These are phyloP conservation scores for Micractinium conductrix DNA, from an alignment of 139 green algal genomes.

Conservation along the genomic window DNA sequence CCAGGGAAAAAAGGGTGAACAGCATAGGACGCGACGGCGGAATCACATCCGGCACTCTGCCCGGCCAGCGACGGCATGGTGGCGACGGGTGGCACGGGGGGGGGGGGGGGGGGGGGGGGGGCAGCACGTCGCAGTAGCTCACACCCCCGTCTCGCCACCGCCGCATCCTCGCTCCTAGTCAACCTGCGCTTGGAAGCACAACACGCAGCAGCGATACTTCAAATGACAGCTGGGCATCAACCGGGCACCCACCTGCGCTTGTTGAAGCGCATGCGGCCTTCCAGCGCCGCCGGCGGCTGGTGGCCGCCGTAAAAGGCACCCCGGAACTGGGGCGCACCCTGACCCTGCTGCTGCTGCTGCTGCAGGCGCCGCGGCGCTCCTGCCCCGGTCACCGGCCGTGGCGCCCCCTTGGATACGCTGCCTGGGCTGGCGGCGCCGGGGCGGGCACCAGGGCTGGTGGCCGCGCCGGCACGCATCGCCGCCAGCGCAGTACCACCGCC, in stretches of 20 bases:
- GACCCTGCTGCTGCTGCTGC: background rate
- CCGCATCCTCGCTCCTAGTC: too few relatives aligned
- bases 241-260: constrained; percentile 17
- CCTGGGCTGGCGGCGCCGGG: constrained; percentile 2
- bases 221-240: too few relatives aligned
- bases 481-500: background rate
- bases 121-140: too few relatives aligned
- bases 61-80: background rate
- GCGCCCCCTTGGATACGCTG: constrained; percentile 12
- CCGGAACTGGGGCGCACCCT: background rate
- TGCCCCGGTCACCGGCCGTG: background rate
- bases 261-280: constrained; percentile 27
- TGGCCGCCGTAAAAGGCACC: constrained; percentile 33
- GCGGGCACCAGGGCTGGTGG: background rate
- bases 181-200: too few relatives aligned
- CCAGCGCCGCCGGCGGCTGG: constrained; percentile 33
- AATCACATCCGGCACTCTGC: background rate
- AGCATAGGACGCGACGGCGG: background rate
- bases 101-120: background rate
- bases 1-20: too few relatives aligned
- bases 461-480: background rate
- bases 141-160: too few relatives aligned
- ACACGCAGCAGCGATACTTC: too few relatives aligned
- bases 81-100: background rate
- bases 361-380: background rate